A percentile compares a stretch with the other conserved stretches of the same genome.
phyloP scores from a whole-genome alignment of 768 basidiomycete genomes.

The Heimioporus sp. region DNA sequence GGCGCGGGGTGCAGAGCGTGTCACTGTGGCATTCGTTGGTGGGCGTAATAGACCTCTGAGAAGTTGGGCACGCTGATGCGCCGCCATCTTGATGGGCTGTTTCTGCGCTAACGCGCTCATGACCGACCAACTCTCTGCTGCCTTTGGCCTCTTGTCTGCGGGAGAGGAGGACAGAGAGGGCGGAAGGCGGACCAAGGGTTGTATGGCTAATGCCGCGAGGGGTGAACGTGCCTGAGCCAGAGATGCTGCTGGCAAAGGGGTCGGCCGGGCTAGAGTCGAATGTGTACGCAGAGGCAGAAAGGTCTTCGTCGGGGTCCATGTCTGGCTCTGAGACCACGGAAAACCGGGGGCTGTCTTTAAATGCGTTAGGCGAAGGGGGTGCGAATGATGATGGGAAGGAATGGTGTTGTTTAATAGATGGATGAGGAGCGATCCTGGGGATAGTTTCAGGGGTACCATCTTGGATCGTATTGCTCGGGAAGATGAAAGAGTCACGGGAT shows the following conservation, averaged over 20 bases:
- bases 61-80: slow-evolving; percentile 5
- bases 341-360: slow-evolving; percentile 23
- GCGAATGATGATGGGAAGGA: slow-evolving; percentile 24
- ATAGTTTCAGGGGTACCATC: slow-evolving; percentile 26
- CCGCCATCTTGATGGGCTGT: not conserved
- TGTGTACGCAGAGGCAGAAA: slow-evolving; percentile 29
- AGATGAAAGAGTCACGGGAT: slow-evolving; percentile 39
- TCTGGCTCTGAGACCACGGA: slow-evolving; percentile 22
- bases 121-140: not conserved
- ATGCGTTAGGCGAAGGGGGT: slow-evolving; percentile 18
- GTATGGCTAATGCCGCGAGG: slow-evolving; percentile 22
- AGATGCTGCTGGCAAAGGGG: slow-evolving; percentile 1
- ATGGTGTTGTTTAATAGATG: slow-evolving; percentile 16
- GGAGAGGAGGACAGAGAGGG: slow-evolving; percentile 36
- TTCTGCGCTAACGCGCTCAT: not conserved
- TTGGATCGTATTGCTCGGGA: slow-evolving; percentile 29
- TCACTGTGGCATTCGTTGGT: slow-evolving; percentile 14
- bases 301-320: slow-evolving; percentile 26
- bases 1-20: slow-evolving; percentile 2
- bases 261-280: slow-evolving; percentile 18
- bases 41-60: slow-evolving; percentile 17
- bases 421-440: slow-evolving; percentile 6
- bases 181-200: slow-evolving; percentile 27
- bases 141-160: slow-evolving; percentile 11
- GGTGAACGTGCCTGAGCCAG: slow-evolving; percentile 15